phyloP scores from a whole-genome alignment of 2,329 filamentous ascomycete species.

The Penicillium sp. region DNA sequence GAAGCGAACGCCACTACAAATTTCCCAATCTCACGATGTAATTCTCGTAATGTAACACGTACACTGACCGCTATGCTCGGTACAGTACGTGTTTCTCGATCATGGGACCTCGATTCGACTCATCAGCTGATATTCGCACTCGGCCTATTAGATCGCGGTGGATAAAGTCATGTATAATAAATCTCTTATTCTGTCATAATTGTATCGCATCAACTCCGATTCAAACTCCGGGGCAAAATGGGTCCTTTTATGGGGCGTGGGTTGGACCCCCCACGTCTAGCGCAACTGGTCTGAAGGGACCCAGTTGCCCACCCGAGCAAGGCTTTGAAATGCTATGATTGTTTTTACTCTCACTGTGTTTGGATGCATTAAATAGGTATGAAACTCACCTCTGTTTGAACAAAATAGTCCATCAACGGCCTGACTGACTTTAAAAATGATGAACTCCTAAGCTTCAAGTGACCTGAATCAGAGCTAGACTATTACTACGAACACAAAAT shows the following conservation, averaged over 20 bases:
- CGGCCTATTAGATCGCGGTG: not conserved
- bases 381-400: no score
- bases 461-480: no score
- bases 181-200: no score
- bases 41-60: not conserved
- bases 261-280: slow-evolving; percentile 5
- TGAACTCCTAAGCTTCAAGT: no score
- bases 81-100: not conserved
- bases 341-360: no score
- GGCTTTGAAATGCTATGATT: no score
- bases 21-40: slow-evolving; percentile 10
- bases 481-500: no score
- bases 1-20: slow-evolving; percentile 9
- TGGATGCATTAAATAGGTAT: no score
- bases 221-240: slow-evolving; percentile 4
- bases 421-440: no score
- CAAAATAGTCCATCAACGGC: no score
- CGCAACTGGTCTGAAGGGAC: not conserved
- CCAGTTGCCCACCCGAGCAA: not conserved
- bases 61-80: not conserved
- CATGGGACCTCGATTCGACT: not conserved
- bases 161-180: no score
- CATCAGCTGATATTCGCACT: not conserved
- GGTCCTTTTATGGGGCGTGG: slow-evolving; percentile 5
- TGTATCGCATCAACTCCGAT: slow-evolving; percentile 6